These are phyloP conservation scores for Cubamyces lactineus DNA, from an alignment of 768 basidiomycete genomes.

Conservation along the genomic window DNA sequence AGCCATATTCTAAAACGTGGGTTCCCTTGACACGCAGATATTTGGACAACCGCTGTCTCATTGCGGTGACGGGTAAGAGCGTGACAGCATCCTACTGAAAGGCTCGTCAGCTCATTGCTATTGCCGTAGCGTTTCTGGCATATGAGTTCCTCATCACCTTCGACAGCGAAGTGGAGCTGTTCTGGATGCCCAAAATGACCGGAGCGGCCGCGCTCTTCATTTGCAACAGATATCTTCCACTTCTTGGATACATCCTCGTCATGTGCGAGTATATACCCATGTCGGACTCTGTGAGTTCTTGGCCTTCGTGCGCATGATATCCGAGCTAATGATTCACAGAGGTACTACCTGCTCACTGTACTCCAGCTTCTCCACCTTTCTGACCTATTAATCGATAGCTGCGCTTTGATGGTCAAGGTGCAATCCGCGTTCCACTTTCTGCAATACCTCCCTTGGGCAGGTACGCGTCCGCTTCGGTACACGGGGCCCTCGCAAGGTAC, in stretches of 20 bases:
- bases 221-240: slow-evolving; percentile 13
- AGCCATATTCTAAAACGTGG: too few species aligned
- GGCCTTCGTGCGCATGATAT: too few species aligned
- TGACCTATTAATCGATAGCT: background rate
- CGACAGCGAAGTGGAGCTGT: slow-evolving; percentile 16
- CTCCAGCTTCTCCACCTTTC: background rate
- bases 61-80: too few species aligned
- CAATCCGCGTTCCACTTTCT: background rate
- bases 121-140: background rate
- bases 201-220: slow-evolving; percentile 16
- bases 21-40: too few species aligned
- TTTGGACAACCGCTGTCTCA: too few species aligned
- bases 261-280: background rate
- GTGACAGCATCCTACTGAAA: too few species aligned
- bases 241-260: background rate
- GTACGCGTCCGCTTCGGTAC: background rate
- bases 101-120: too few species aligned
- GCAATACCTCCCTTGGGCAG: background rate
- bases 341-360: background rate
- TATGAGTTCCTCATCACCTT: slow-evolving; percentile 19
- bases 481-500: too few species aligned
- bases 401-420: background rate
- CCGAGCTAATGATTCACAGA: background rate
- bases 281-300: background rate
- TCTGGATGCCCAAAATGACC: slow-evolving; percentile 18